Conservation (phyloP, 768 basidiomycete species). For the Flagelloscypha sp. region DNA sequence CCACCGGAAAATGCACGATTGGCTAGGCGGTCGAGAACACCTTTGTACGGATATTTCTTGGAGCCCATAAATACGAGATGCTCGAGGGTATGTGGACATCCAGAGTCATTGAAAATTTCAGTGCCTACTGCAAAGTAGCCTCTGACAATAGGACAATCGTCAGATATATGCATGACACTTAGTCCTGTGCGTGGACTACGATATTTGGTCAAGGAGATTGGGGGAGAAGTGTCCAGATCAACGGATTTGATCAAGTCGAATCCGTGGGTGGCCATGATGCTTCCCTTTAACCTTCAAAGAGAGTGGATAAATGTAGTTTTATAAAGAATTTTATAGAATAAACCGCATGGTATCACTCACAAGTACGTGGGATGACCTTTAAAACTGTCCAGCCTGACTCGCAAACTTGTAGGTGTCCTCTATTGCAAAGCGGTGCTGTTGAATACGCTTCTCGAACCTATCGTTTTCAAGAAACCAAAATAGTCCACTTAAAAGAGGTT, state of each 20-base stretch:
- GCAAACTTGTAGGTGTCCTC: too few species aligned
- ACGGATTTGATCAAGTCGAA: slow-evolving; percentile 51
- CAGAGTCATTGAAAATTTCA: slow-evolving; percentile 92
- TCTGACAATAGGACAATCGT: slow-evolving; percentile 73
- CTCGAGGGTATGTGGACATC: slow-evolving; percentile 93
- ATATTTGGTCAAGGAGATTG: slow-evolving; percentile 55
- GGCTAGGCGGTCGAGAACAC: slow-evolving; percentile 88
- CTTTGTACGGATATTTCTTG: slow-evolving; percentile 92
- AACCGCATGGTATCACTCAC: too few species aligned
- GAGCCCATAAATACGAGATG: slow-evolving; percentile 96
- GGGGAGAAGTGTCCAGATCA: slow-evolving; percentile 43
- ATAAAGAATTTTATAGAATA: too few species aligned
- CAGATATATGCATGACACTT: slow-evolving; percentile 57
- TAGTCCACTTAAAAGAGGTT: too few species aligned
- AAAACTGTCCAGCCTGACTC: too few species aligned
- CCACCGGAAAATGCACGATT: slow-evolving; percentile 92
- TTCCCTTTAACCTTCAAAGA: too few species aligned
- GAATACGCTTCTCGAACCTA: too few species aligned
- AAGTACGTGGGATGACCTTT: too few species aligned
- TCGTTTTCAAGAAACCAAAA: too few species aligned
- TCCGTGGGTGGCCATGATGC: too few species aligned
- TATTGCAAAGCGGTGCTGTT: too few species aligned
- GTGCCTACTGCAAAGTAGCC: slow-evolving; percentile 88
- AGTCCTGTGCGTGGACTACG: slow-evolving; percentile 52
- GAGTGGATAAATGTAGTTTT: too few species aligned